phyloP scores from a whole-genome alignment of 2,329 filamentous ascomycete species.

The Daldinia sp. region DNA sequence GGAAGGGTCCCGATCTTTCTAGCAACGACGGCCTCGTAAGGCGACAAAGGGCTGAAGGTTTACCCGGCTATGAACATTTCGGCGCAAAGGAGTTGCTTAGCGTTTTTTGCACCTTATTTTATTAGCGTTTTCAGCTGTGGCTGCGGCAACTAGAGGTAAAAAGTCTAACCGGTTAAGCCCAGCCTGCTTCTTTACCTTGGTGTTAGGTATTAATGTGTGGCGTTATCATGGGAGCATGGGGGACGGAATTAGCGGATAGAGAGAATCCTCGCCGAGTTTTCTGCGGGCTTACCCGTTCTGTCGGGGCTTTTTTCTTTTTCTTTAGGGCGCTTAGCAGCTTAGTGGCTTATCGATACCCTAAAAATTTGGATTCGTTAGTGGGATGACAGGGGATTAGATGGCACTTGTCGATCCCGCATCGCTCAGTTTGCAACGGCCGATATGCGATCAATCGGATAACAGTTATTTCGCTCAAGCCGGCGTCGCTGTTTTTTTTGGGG shows the following conservation, averaged over 20 bases:
- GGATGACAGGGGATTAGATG: not conserved
- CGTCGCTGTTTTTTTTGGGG: not conserved
- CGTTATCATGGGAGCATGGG: not conserved
- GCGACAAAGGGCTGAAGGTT: not conserved
- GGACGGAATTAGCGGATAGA: not conserved
- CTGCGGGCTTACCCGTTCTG: conserved; percentile 16
- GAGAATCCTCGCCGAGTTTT: conserved; percentile 19
- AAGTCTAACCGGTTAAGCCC: not conserved
- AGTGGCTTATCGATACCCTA: conserved; percentile 20
- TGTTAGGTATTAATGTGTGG: conserved; percentile 1
- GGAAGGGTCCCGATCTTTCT: not conserved
- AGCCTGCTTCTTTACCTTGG: too few relatives aligned
- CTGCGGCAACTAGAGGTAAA: conserved; percentile 1
- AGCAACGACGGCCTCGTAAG: not conserved
- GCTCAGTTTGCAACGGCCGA: not conserved
- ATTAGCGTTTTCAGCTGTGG: conserved; percentile 3
- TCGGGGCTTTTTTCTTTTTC: conserved; percentile 9
- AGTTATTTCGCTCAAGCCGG: not conserved
- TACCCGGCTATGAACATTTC: conserved; percentile 5
- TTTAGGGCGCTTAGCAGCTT: not conserved
- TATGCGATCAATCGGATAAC: not conserved
- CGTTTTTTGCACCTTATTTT: not conserved
- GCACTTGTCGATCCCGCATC: not conserved
- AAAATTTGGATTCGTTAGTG: not conserved
- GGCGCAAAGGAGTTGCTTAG: conserved; percentile 27